Evolutionary conservation across 2,329 filamentous ascomycete species (phyloP).

Genomic region (Alternaria arborescens): DNA sequence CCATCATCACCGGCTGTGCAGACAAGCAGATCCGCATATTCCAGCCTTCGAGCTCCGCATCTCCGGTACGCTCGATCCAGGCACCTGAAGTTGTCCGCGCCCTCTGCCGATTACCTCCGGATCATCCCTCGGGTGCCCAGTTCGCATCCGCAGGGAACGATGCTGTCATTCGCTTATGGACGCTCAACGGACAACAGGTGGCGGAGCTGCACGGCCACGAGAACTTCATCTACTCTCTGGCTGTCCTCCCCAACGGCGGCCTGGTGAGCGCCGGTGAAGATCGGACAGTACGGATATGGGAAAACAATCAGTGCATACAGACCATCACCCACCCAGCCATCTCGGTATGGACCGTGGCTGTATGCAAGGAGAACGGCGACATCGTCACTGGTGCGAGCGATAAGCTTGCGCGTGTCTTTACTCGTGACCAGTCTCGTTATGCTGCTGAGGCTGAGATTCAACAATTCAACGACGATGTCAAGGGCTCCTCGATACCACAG

Average conservation of each 20-base stretch:
- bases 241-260: conserved; percentile 80
- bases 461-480: conserved; percentile 83
- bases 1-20: conserved; percentile 81
- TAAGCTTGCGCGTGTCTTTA: conserved; percentile 84
- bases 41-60: conserved; percentile 68
- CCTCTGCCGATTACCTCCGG: conserved; percentile 79
- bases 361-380: conserved; percentile 81
- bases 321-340: conserved; percentile 97
- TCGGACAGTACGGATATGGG: conserved; percentile 91
- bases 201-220: conserved; percentile 87
- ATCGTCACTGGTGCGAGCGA: conserved; percentile 96
- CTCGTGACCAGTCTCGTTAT: conserved; percentile 71
- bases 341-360: conserved; percentile 94
- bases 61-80: conserved; percentile 69
- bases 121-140: conserved; percentile 83
- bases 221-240: conserved; percentile 90
- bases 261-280: conserved; percentile 93
- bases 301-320: conserved; percentile 81
- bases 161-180: conserved; percentile 87
- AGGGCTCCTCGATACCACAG: conserved; percentile 84
- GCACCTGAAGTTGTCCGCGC: conserved; percentile 85
- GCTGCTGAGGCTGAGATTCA: conserved; percentile 74
- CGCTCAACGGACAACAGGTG: conserved; percentile 77
- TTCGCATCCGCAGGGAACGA: conserved; percentile 96
- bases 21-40: conserved; percentile 91